These are phyloP conservation scores for Gracilaria vermiculophylla DNA, from an alignment of 23 red algal genomes.

Conservation along the genomic window DNA sequence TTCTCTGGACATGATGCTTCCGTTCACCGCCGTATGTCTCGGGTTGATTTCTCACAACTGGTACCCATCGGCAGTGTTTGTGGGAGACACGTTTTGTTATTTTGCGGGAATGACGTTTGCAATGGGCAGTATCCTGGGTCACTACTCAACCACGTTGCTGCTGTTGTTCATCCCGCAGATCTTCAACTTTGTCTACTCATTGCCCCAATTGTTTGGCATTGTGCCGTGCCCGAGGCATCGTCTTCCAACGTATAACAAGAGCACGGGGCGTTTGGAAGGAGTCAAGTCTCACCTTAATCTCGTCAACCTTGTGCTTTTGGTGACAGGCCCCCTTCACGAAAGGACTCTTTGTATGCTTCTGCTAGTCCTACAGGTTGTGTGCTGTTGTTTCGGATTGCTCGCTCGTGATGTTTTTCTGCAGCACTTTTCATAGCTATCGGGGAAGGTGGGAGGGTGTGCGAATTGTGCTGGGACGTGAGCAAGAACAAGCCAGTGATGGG, in stretches of 20 bases:
- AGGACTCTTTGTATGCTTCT: constrained; percentile 79
- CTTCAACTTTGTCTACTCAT: constrained; percentile 94
- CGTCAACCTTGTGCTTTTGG: constrained; percentile 83
- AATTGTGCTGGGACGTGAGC: not conserved
- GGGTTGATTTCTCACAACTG: constrained; percentile 94
- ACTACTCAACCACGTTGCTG: constrained; percentile 89
- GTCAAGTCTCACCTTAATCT: constrained; percentile 85
- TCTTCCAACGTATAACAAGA: constrained; percentile 79
- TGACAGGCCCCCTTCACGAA: constrained; percentile 90
- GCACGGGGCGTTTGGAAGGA: constrained; percentile 84
- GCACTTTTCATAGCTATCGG: constrained; percentile 26
- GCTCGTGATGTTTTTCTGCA: not conserved
- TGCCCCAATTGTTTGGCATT: constrained; percentile 97
- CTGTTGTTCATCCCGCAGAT: constrained; percentile 98
- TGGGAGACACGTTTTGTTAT: constrained; percentile 99
- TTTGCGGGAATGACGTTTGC: constrained; percentile 99
- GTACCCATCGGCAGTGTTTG: constrained; percentile 91
- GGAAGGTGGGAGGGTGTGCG: too few relatives aligned
- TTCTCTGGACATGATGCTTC: constrained; percentile 90
- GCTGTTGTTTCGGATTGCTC: constrained; percentile 69
- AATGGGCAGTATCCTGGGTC: constrained; percentile 95
- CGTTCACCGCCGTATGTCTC: constrained; percentile 75
- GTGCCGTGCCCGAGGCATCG: constrained; percentile 96
- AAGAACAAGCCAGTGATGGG: too few relatives aligned
- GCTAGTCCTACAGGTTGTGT: constrained; percentile 77